Base-by-base conservation (phyloP, 176 grass and related monocot species). In the Chloris gayana region DNA sequence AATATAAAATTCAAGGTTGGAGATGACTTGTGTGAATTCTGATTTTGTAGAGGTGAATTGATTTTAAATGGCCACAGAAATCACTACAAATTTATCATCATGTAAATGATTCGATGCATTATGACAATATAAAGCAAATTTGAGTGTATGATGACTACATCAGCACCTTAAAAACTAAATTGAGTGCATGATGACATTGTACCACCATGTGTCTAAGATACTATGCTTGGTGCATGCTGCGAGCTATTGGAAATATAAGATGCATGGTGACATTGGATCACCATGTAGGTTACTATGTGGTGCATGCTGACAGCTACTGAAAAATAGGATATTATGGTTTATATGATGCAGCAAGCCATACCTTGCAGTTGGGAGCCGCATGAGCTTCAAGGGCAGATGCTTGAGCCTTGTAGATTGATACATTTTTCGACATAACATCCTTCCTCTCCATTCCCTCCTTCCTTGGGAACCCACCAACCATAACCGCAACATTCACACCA, bases 371-470 rank as follows among this genome's bases (percentile, higher is more conserved):
- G 30, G 96, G 88, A 29, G 96, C 90, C 4, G 96, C 93, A 85
- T 95, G 83, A 64, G 91, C 78, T 85, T 95, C 93, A 34, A 99
- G 88, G 37, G 96, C 93, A 76, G 93, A 95, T 51, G 96, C 90
- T 91, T 99, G 96, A 76, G 90, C 76, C 83, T 99, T 99, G 69
- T 99, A 99, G 69, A 99, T 99, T 69, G 92, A 99, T 73, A 95
- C 96, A 88, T 99, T 99, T 81, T 99, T 99, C 0, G 96, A 85
- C 93, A 99, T 95, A 57, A 99, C 90, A 88, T 99, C 96, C 74
- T 95, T 99, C 78, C 93, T 91, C 50, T 99, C 96, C 96, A 99
- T 99, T 57, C 93, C 93, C 76, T 99, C 96, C 83, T 99, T 95
- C 90, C 90, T 93, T 26, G 96, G 93, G 69, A 99, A 99, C 70